Evolutionary conservation across 805 yeast genomes (phyloP).

Genomic region (Candida coleopterorum): DNA sequence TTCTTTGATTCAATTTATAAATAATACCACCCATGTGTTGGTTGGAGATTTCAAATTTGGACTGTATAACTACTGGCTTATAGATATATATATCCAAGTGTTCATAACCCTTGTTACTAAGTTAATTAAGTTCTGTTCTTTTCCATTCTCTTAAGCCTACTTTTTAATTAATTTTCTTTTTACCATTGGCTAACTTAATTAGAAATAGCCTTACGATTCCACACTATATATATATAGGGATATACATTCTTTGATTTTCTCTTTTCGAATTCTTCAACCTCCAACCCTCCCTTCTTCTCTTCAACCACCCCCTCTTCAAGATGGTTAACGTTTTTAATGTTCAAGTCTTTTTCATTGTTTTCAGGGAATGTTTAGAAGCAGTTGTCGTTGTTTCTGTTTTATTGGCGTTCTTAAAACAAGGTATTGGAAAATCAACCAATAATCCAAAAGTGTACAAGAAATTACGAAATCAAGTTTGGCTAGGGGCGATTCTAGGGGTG

Average conservation of each 20-base stretch:
- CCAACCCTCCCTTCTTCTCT: neutral
- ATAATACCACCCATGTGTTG: too few relatives aligned
- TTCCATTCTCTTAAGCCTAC: constrained; percentile 5
- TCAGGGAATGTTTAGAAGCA: constrained; percentile 94
- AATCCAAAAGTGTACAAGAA: constrained; percentile 54
- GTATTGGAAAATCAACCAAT: constrained; percentile 54
- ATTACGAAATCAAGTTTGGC: constrained; percentile 79
- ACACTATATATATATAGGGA: too few relatives aligned
- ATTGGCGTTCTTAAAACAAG: constrained; percentile 86
- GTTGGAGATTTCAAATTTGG: too few relatives aligned
- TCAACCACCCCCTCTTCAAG: neutral
- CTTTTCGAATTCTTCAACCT: neutral
- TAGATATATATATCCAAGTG: too few relatives aligned
- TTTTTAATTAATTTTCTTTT: neutral
- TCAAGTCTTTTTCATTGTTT: constrained; percentile 80
- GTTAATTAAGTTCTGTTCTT: too few relatives aligned
- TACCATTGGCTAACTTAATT: neutral
- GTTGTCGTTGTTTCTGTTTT: constrained; percentile 86
- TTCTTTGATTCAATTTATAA: too few relatives aligned
- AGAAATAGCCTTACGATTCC: neutral
- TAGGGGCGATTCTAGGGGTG: constrained; percentile 72
- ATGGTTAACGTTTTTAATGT: constrained; percentile 62
- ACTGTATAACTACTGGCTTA: too few relatives aligned
- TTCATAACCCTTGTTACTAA: neutral
- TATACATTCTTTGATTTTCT: neutral